These are phyloP conservation scores for Termitomyces sp. DNA, from an alignment of 768 basidiomycete genomes.

Conservation along the genomic window DNA sequence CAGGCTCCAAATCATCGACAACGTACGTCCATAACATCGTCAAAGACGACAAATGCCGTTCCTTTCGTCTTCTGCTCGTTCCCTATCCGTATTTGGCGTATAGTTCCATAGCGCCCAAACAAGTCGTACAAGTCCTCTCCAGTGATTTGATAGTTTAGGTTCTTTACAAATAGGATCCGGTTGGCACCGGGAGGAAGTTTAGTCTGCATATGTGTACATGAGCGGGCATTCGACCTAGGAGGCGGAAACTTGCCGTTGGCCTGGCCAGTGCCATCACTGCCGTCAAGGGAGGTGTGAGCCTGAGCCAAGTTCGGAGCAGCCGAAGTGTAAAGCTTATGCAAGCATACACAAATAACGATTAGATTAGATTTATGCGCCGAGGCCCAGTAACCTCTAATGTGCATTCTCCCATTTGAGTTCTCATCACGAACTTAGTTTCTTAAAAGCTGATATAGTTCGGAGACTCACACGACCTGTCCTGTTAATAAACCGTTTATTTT, in stretches of 20 bases:
- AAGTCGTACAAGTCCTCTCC: constrained; percentile 96
- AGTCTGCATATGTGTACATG: constrained; percentile 38
- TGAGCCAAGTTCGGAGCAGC: not conserved
- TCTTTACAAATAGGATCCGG: constrained; percentile 90
- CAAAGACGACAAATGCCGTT: constrained; percentile 95
- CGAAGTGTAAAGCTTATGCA: not conserved
- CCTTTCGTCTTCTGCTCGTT: constrained; percentile 91
- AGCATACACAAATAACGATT: constrained; percentile 9
- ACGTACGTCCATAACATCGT: constrained; percentile 93
- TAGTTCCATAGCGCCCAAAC: constrained; percentile 95
- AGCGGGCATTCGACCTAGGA: not conserved
- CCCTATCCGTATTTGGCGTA: constrained; percentile 93
- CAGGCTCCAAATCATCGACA: not conserved
- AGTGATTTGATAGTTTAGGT: constrained; percentile 87
- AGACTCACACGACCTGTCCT: not conserved
- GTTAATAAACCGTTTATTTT: not conserved
- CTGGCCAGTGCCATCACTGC: constrained; percentile 59
- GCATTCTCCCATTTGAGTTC: not conserved
- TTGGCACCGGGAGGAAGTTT: constrained; percentile 93
- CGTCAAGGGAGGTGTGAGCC: not conserved
- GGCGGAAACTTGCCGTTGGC: constrained; percentile 52
- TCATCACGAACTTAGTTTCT: not conserved
- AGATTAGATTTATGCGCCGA: constrained; percentile 7
- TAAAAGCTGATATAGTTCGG: not conserved
- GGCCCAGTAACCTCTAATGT: no score